phyloP scores from a whole-genome alignment of 2,329 filamentous ascomycete species.

The Penicillium sp. region DNA sequence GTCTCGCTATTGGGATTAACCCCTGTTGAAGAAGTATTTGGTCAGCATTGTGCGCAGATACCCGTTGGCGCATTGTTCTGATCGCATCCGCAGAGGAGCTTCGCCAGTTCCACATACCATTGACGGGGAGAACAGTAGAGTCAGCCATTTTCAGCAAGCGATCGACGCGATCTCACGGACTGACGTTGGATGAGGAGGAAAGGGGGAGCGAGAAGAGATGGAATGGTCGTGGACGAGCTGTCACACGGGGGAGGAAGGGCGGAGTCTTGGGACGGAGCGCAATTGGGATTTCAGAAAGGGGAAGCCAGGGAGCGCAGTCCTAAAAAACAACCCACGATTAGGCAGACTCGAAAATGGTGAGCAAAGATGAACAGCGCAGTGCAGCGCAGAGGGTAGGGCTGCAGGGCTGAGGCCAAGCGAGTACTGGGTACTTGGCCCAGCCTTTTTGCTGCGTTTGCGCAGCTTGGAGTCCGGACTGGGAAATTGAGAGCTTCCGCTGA shows the following conservation, averaged over 20 bases:
- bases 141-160: conserved; percentile 22
- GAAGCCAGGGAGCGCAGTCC: neutral
- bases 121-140: conserved; percentile 11
- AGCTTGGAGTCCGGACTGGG: neutral
- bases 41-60: neutral
- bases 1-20: conserved; percentile 25
- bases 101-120: conserved; percentile 19
- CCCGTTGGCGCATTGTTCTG: neutral
- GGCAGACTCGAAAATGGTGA: neutral
- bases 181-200: conserved; percentile 1
- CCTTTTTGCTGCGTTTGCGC: too few relatives aligned
- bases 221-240: neutral
- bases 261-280: neutral
- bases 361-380: too few relatives aligned
- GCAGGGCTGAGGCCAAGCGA: conserved; percentile 31
- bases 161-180: conserved; percentile 9
- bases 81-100: neutral
- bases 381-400: conserved; percentile 21
- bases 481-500: neutral
- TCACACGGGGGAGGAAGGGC: conserved; percentile 5
- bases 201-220: neutral
- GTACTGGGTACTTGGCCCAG: neutral
- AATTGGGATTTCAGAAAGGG: neutral
- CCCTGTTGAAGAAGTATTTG: conserved; percentile 16
- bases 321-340: neutral